Evolutionary conservation across 2,329 filamentous ascomycete genomes (phyloP).

Genomic region (Scedosporium dehoogii): DNA sequence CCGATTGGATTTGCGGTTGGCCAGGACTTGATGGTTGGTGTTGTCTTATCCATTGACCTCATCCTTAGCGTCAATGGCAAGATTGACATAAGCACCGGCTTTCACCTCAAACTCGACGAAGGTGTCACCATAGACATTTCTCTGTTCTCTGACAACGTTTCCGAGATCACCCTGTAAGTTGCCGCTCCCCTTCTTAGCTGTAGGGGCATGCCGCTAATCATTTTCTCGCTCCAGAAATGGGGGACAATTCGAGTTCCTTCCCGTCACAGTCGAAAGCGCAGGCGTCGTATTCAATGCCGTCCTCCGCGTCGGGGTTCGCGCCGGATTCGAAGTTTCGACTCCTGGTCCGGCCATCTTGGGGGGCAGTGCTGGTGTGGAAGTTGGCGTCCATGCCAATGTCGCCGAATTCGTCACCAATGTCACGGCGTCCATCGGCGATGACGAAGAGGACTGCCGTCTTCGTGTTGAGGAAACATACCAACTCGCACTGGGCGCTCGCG

Average conservation of each 20-base stretch:
- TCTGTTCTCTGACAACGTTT: background rate
- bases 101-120: constrained; percentile 45
- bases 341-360: constrained; percentile 9
- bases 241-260: constrained; percentile 45
- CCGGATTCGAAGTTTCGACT: background rate
- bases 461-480: constrained; percentile 38
- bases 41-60: constrained; percentile 39
- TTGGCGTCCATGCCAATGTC: constrained; percentile 39
- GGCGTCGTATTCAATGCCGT: constrained; percentile 31
- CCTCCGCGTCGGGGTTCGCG: constrained; percentile 29
- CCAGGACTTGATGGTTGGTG: constrained; percentile 30
- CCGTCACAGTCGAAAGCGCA: constrained; percentile 36
- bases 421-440: constrained; percentile 23
- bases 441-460: constrained; percentile 30
- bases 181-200: background rate
- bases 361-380: constrained; percentile 34
- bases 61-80: constrained; percentile 36
- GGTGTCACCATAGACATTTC: constrained; percentile 35
- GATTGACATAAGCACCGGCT: constrained; percentile 40
- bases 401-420: constrained; percentile 45
- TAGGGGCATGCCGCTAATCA: background rate
- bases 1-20: constrained; percentile 30
- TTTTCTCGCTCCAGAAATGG: constrained; percentile 28
- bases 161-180: background rate
- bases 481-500: constrained; percentile 41